Evolutionary conservation across 441 rosid genomes (phyloP), one percentile per base, ranked within the genome.

Genomic region (Aleurites moluccanus): DNA sequence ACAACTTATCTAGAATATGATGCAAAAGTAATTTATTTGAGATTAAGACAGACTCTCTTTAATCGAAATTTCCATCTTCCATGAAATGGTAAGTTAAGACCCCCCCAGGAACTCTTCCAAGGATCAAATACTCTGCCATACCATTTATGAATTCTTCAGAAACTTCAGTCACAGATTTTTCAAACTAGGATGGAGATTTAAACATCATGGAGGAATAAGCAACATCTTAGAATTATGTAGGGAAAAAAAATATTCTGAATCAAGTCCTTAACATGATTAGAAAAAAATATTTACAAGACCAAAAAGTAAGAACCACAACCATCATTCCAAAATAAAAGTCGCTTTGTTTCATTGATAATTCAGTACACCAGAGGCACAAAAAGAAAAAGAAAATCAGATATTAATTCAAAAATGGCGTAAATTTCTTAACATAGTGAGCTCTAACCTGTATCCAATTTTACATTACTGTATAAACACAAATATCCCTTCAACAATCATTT

Each of bases 301-400:
- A 33, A 52, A 4, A 63, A 18, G 14, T 23, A 45, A 45, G 40
- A 38, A 38, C 40, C 40, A 25, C 14, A n/a, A 40, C 10, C 64
- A 35, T 55, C 40, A n/a, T 63, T 50, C 55, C 15, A 23, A 64
- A 53, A 52, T 35, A 23, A 75, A 50, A 69, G 56, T 20, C 20
- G 49, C 62, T 77, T 70, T 70, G 67, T 70, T 78, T 78, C 82
- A 78, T 80, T 79, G 67, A 72, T 79, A 77, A n/a, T 25, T 49
- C 35, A 15, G 60, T 72, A 77, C 68, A 50, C 44, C 16, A 35
- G 52, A 57, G 30, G 63, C 9, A 33, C 23, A 4, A 14, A n/a
- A 13, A 62, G 10, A 61, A 50, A 62, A 44, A 4, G 16, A 27
- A 72, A 59, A 38, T 23, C 21, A 66, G 60, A 63, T 16, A 53